Evolutionary conservation across 352 stramenopile species (phyloP).

Genomic region (Plasmopara halstedii): DNA sequence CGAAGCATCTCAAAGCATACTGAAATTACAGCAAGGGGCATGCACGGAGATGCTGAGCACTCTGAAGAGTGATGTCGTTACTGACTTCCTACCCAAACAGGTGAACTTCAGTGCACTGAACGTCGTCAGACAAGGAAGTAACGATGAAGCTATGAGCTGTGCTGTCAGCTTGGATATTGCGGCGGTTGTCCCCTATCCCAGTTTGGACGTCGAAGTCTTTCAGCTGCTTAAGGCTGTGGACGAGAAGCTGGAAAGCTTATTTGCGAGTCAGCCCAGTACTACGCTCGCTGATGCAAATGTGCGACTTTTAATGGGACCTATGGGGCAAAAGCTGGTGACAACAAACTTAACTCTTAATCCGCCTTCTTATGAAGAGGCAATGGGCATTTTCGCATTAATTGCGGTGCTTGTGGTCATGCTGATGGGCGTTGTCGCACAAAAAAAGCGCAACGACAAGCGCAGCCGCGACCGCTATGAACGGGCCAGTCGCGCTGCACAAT

Average conservation of each 20-base stretch:
- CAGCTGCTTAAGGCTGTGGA: conserved; percentile 38
- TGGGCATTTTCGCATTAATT: conserved; percentile 51
- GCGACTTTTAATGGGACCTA: conserved; percentile 19
- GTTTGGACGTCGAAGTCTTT: conserved; percentile 14
- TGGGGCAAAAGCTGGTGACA: conserved; percentile 2
- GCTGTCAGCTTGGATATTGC: conserved; percentile 20
- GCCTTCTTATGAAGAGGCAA: conserved; percentile 50
- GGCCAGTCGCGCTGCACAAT: conserved; percentile 55
- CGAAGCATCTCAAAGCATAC: conserved; percentile 7
- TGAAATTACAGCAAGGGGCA: conserved; percentile 22
- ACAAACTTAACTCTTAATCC: conserved; percentile 27
- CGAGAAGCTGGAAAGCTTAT: conserved; percentile 31
- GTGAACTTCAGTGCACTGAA: conserved; percentile 21
- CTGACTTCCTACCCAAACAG: conserved; percentile 14
- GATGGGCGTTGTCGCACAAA: conserved; percentile 41
- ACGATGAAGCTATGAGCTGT: conserved; percentile 13
- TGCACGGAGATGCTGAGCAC: conserved; percentile 21
- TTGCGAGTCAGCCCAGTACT: conserved; percentile 17
- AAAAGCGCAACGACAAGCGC: conserved; percentile 52
- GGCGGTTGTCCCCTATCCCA: conserved; percentile 2
- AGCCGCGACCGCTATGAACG: conserved; percentile 45
- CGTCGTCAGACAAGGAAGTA: conserved; percentile 10
- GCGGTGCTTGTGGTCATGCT: conserved; percentile 56
- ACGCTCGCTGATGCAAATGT: conserved; percentile 26
- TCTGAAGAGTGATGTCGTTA: conserved; percentile 6